Evolutionary conservation across 2,329 filamentous ascomycete species (phyloP).

Genomic region (Sarocladium strictum): DNA sequence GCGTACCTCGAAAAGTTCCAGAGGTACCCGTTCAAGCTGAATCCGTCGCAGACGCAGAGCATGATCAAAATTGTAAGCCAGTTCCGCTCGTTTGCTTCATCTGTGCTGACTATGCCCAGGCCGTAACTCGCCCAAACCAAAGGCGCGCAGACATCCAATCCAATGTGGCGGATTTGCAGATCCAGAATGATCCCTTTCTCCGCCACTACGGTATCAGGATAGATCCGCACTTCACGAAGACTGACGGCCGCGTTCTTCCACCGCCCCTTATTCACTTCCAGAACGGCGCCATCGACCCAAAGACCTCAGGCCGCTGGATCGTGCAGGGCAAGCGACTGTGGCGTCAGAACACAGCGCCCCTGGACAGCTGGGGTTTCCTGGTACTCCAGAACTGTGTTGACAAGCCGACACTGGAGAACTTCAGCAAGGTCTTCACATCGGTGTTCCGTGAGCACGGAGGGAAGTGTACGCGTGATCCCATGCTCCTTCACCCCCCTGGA

Average conservation of each 20-base stretch:
- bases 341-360: conserved; percentile 55
- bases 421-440: conserved; percentile 35
- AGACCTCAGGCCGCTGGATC: conserved; percentile 77
- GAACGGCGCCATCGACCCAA: conserved; percentile 52
- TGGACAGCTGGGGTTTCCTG: conserved; percentile 72
- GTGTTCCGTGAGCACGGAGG: conserved; percentile 47
- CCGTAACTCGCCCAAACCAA: conserved; percentile 67
- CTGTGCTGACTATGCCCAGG: conserved; percentile 25
- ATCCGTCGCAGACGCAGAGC: conserved; percentile 58
- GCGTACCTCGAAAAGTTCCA: conserved; percentile 49
- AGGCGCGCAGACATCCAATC: conserved; percentile 60
- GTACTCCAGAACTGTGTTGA: conserved; percentile 42
- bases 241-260: conserved; percentile 64
- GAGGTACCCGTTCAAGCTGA: conserved; percentile 57
- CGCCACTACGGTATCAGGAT: conserved; percentile 69
- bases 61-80: conserved; percentile 74
- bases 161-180: conserved; percentile 52
- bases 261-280: conserved; percentile 65
- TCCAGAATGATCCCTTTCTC: conserved; percentile 67
- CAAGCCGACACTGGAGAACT: conserved; percentile 26
- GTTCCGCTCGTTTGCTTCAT: too few species aligned
- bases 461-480: conserved; percentile 27
- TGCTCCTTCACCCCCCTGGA: conserved; percentile 27
- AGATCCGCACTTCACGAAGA: conserved; percentile 54
- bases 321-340: conserved; percentile 71